Percentiles rank a stretch among this genome's conserved stretches.
Evolutionary conservation across 2,329 filamentous ascomycete genomes (phyloP).

Genomic region (Colletotrichum zoysiae): DNA sequence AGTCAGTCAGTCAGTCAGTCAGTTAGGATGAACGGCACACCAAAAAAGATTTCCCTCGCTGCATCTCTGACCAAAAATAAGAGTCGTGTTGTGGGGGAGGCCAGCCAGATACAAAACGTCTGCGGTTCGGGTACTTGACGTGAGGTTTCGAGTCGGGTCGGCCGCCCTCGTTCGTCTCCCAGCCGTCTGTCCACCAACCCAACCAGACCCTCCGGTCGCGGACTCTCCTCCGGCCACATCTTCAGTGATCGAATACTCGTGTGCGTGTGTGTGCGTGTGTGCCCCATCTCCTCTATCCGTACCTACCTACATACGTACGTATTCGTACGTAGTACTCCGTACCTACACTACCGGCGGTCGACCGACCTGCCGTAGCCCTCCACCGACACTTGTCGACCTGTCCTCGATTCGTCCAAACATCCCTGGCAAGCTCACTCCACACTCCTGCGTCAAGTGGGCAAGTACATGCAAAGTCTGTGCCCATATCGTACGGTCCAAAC

Average conservation of each 20-base stretch:
- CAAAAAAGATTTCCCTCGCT: neutral
- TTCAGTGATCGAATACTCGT: too few relatives aligned
- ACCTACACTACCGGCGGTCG: neutral
- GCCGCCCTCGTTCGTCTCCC: neutral
- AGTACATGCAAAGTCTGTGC: conserved; percentile 13
- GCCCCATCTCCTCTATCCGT: too few relatives aligned
- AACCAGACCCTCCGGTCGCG: neutral
- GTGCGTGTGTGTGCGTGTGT: too few relatives aligned
- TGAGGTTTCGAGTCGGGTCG: neutral
- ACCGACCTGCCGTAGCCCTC: neutral
- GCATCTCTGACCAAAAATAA: neutral
- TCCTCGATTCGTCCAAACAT: neutral
- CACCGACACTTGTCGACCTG: conserved; percentile 14
- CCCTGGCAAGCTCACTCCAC: conserved; percentile 5
- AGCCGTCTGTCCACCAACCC: neutral
- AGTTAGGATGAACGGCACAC: neutral
- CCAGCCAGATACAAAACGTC: neutral
- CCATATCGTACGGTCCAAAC: neutral
- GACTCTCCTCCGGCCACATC: conserved; percentile 10
- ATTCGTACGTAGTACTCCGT: too few relatives aligned
- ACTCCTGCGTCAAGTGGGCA: neutral
- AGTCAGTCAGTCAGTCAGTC: neutral
- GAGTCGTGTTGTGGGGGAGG: neutral
- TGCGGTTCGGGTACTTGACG: neutral
- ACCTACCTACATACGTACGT: too few relatives aligned